Base-by-base conservation (phyloP, 495 filamentous ascomycete genomes). In the Penicillium argentinense region DNA sequence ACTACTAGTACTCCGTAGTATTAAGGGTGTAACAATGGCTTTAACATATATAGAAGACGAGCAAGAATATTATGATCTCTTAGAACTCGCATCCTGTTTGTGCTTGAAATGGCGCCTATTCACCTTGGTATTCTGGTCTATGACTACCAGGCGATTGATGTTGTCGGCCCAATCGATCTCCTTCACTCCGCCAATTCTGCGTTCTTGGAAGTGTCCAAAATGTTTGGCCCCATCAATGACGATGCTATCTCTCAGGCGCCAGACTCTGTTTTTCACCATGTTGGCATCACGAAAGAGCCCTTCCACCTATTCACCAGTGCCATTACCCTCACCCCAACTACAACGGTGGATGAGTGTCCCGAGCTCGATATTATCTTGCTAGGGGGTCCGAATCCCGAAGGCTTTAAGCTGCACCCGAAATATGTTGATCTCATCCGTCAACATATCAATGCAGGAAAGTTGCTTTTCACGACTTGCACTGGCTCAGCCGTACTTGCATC, bases 101-200 rank as follows among this genome's bases (percentile, higher is more conserved):
- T n/a, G n/a, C n/a, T n/a, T n/a, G n/a, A 47, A 7, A 67, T 65
- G 62, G 48, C 62, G 11, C 44, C 45, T 21, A 47, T 67, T 30
- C 62, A 59, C 7, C 24, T 67, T 32, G 63, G 63, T 17, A 21
- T 43, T 29, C 41, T 57, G 17, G 22, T 58, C 40, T 53, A 56
- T 40, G 41, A 55, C 22, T 68, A 62, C 42, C 66, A 69, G 54
- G 50, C 53, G 17, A 45, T 68, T 23, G 66, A 69, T 38, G 48
- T 60, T n/a, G 51, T 63, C 13, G 66, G 62, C 16, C 55, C 64
- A 30, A 47, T 47, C 34, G 66, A 69, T 38, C 53, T 69, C 9
- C 57, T 69, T 32, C 53, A 50, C 27, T 59, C 54, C 22, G 55
- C 53, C 26, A 54, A 51, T n/a, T 53, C 50, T 30, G 39, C 5